Percentiles rank a stretch among this genome's conserved stretches.
These are phyloP conservation scores for Spathaspora hagerdaliae DNA, from an alignment of 805 yeast species.

Conservation along the genomic window DNA sequence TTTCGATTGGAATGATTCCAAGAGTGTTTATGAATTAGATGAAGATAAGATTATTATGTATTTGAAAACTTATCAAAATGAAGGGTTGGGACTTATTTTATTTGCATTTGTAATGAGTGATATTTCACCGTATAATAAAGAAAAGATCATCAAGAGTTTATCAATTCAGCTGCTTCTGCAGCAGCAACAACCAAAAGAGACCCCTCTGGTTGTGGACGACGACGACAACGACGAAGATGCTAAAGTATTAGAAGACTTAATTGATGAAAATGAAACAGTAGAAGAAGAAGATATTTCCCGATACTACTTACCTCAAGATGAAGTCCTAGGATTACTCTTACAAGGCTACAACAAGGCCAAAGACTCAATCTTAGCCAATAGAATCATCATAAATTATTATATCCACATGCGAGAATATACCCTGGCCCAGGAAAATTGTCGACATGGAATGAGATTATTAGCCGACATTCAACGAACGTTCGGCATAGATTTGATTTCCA, in stretches of 20 bases:
- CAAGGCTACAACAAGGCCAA: conserved; percentile 44
- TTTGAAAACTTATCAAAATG: conserved; percentile 51
- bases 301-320: conserved; percentile 39
- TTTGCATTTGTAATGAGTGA: conserved; percentile 66
- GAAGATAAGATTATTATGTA: conserved; percentile 42
- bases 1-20: conserved; percentile 70
- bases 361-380: conserved; percentile 53
- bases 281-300: conserved; percentile 3
- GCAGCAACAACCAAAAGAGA: not conserved
- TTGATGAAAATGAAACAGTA: conserved; percentile 5
- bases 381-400: conserved; percentile 61
- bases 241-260: conserved; percentile 11
- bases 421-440: conserved; percentile 56
- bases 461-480: conserved; percentile 44
- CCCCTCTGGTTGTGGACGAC: conserved; percentile 7
- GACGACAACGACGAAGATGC: conserved; percentile 14
- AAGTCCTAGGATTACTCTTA: conserved; percentile 45
- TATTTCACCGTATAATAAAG: conserved; percentile 54
- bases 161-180: conserved; percentile 1
- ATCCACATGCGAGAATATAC: conserved; percentile 60
- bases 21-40: conserved; percentile 47
- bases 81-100: conserved; percentile 59
- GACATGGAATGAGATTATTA: conserved; percentile 53
- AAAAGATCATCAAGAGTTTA: conserved; percentile 16
- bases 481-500: conserved; percentile 45